Evolutionary conservation across 2,329 filamentous ascomycete species (phyloP).

Genomic region (Stagonosporopsis rhizophila): DNA sequence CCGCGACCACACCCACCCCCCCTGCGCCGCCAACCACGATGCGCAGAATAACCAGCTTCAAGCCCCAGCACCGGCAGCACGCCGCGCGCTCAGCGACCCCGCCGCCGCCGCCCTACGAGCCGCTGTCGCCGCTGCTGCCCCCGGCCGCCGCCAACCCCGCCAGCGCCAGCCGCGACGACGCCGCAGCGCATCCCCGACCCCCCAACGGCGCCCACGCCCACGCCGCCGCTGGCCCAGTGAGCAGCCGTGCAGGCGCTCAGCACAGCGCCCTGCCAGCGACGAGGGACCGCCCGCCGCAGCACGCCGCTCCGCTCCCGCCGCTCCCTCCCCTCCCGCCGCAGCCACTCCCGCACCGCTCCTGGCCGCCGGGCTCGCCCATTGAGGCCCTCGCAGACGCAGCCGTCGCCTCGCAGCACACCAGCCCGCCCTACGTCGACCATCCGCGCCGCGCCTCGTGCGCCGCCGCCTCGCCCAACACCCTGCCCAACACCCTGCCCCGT

Average conservation of each 20-base stretch:
- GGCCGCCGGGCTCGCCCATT: too few relatives aligned
- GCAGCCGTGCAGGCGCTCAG: not conserved
- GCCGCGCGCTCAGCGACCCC: slow-evolving; percentile 41
- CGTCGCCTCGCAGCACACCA: slow-evolving; percentile 46
- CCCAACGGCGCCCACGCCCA: too few relatives aligned
- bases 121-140: slow-evolving; percentile 43
- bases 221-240: too few relatives aligned
- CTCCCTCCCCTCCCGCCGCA: too few relatives aligned
- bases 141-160: too few relatives aligned
- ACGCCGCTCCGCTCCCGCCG: too few relatives aligned
- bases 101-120: slow-evolving; percentile 45
- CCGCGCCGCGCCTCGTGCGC: slow-evolving; percentile 33
- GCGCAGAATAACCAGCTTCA: slow-evolving; percentile 43
- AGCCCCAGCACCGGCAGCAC: slow-evolving; percentile 42
- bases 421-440: slow-evolving; percentile 41
- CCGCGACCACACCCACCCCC: slow-evolving; percentile 16
- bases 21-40: slow-evolving; percentile 31
- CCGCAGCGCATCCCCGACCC: too few relatives aligned
- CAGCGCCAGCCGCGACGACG: too few relatives aligned
- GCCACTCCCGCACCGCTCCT: too few relatives aligned
- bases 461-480: slow-evolving; percentile 23
- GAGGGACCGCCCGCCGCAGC: too few relatives aligned
- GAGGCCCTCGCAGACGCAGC: too few relatives aligned
- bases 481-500: slow-evolving; percentile 27
- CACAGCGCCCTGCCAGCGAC: too few relatives aligned